Evolutionary conservation across 805 yeast genomes (phyloP).

Genomic region (Metschnikowia orientalis): DNA sequence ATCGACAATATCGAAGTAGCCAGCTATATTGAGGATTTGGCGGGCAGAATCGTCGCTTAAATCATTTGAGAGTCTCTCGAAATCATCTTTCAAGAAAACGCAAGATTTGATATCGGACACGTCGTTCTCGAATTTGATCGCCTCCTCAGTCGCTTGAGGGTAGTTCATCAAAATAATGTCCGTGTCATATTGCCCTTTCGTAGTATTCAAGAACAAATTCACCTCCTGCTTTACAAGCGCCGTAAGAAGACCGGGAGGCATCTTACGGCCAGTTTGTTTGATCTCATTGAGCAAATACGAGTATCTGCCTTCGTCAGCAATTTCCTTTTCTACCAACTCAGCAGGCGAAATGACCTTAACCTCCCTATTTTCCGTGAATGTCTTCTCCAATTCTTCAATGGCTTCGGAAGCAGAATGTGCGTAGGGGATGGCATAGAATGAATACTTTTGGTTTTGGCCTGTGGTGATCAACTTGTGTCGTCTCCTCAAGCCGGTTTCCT

Average conservation of each 20-base stretch:
- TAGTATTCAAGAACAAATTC: constrained; percentile 30
- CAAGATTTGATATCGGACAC: constrained; percentile 46
- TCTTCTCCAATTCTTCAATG: constrained; percentile 13
- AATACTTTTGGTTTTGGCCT: constrained; percentile 35
- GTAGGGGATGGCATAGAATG: constrained; percentile 39
- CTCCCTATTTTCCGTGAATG: constrained; percentile 16
- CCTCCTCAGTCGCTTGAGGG: constrained; percentile 61
- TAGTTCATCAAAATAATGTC: constrained; percentile 51
- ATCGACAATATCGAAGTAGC: constrained; percentile 64
- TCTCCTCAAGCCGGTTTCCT: constrained; percentile 49
- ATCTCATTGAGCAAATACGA: constrained; percentile 50
- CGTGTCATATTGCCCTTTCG: constrained; percentile 39
- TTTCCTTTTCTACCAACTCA: constrained; percentile 44
- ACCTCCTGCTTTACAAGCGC: constrained; percentile 44
- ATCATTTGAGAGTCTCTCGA: constrained; percentile 17
- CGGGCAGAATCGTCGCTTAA: constrained; percentile 23
- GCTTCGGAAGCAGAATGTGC: constrained; percentile 23
- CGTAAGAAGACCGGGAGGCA: constrained; percentile 47
- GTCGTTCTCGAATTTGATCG: constrained; percentile 70
- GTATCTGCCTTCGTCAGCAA: constrained; percentile 44
- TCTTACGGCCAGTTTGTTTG: constrained; percentile 22
- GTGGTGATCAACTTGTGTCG: constrained; percentile 39
- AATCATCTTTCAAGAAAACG: constrained; percentile 29
- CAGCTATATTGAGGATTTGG: constrained; percentile 44
- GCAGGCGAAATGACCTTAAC: constrained; percentile 49